phyloP scores from a whole-genome alignment of 176 grass and related monocot species.

The Paspalum vaginatum region DNA sequence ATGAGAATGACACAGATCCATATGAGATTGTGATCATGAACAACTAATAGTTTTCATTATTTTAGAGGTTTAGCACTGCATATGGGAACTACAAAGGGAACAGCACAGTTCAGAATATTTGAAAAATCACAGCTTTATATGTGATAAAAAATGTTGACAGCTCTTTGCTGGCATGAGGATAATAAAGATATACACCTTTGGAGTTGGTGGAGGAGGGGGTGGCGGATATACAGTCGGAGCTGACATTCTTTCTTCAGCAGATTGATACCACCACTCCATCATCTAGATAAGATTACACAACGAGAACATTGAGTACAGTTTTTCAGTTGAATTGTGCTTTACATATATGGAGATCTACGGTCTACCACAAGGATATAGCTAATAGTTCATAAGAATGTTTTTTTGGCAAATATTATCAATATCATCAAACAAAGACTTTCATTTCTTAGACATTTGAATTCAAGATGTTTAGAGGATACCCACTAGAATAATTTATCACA shows the following conservation, averaged over 20 bases:
- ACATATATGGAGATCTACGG: constrained; percentile 10
- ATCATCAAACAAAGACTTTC: not conserved
- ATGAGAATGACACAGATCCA: constrained; percentile 8
- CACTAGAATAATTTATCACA: not conserved
- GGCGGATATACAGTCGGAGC: constrained; percentile 95
- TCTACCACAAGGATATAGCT: not conserved
- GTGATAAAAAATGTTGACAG: not conserved
- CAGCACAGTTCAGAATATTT: not conserved
- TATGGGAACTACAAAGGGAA: constrained; percentile 8
- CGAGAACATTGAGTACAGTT: constrained; percentile 35
- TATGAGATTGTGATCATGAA: constrained; percentile 25
- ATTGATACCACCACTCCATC: constrained; percentile 99
- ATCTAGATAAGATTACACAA: constrained; percentile 61
- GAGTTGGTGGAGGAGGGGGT: constrained; percentile 78
- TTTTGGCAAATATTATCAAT: not conserved
- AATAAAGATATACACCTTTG: constrained; percentile 56
- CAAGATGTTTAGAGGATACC: not conserved
- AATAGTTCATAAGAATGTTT: not conserved
- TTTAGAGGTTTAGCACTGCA: not conserved
- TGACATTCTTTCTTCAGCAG: constrained; percentile 97
- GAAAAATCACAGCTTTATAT: constrained; percentile 24
- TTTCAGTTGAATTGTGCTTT: not conserved
- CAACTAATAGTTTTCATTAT: not conserved
- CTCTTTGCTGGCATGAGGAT: constrained; percentile 3
- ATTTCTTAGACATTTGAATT: constrained; percentile 2